These are phyloP conservation scores for Thelonectria discophora DNA, from an alignment of 2,329 filamentous ascomycete genomes.

Conservation along the genomic window DNA sequence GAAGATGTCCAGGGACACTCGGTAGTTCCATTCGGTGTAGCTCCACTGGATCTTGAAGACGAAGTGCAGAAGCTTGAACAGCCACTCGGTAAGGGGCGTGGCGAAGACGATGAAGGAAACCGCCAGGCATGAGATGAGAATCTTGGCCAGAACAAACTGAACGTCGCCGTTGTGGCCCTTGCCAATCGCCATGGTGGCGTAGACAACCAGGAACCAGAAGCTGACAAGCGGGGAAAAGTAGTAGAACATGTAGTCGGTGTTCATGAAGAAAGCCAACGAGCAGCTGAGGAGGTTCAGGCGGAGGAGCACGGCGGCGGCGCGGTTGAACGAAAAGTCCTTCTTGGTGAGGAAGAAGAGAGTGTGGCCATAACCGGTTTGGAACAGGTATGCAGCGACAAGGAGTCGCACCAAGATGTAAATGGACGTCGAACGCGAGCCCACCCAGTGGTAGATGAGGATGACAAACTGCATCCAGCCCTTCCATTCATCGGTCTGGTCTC, in stretches of 20 bases:
- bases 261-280: constrained; percentile 64
- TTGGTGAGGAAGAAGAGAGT: constrained; percentile 65
- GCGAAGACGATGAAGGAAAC: constrained; percentile 42
- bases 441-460: constrained; percentile 65
- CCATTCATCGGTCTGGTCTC: constrained; percentile 70
- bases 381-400: constrained; percentile 66
- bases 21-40: constrained; percentile 57
- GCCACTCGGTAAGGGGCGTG: constrained; percentile 33
- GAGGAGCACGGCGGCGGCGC: constrained; percentile 63
- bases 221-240: constrained; percentile 66
- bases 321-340: constrained; percentile 63
- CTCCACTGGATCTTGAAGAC: constrained; percentile 60
- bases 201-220: constrained; percentile 71
- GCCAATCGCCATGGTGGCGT: constrained; percentile 57
- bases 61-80: constrained; percentile 44
- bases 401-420: constrained; percentile 65
- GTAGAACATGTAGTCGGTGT: constrained; percentile 61
- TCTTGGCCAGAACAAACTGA: constrained; percentile 57
- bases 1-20: constrained; percentile 61
- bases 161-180: constrained; percentile 53
- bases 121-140: constrained; percentile 53
- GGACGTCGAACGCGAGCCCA: constrained; percentile 50
- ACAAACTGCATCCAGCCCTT: constrained; percentile 71
- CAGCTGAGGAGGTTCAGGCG: constrained; percentile 66
- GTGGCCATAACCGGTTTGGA: constrained; percentile 70